Conservation (phyloP, 1,139 yeast species). For the Suhomyces bribrorum region DNA sequence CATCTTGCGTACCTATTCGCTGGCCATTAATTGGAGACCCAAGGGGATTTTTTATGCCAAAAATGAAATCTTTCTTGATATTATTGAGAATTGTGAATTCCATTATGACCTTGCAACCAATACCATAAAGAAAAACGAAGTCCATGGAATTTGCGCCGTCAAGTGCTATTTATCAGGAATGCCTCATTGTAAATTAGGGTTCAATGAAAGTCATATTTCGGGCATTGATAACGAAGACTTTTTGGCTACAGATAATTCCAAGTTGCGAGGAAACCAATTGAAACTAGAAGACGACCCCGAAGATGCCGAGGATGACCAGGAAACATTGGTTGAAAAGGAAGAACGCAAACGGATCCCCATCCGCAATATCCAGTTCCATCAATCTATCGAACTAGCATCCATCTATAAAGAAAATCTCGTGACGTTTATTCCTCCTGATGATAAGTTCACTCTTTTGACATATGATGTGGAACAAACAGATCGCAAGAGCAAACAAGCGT, state of each 20-base stretch:
- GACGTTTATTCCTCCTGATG: conserved; percentile 51
- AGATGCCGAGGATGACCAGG: conserved; percentile 16
- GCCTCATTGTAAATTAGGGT: conserved; percentile 48
- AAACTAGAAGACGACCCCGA: conserved; percentile 21
- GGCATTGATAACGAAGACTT: conserved; percentile 16
- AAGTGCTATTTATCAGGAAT: conserved; percentile 49
- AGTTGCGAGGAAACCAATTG: conserved; percentile 20
- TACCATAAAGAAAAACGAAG: conserved; percentile 35
- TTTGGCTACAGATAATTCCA: conserved; percentile 6
- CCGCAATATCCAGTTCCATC: conserved; percentile 48
- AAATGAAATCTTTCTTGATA: conserved; percentile 48
- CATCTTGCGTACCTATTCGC: conserved; percentile 47
- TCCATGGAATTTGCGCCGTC: conserved; percentile 39
- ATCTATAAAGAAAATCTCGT: conserved; percentile 41
- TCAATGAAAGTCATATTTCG: conserved; percentile 33
- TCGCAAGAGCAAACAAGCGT: conserved; percentile 37
- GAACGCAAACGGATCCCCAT: conserved; percentile 31
- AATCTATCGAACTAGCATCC: conserved; percentile 44
- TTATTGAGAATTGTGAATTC: conserved; percentile 45
- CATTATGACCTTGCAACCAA: conserved; percentile 35
- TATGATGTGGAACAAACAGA: conserved; percentile 45
- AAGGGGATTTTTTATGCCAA: conserved; percentile 50
- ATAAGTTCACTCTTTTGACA: conserved; percentile 41
- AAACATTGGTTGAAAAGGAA: conserved; percentile 7
- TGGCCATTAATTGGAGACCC: conserved; percentile 50